Base-by-base conservation (phyloP, 805 yeast species). In the Crinitomyces ghanaensis region DNA sequence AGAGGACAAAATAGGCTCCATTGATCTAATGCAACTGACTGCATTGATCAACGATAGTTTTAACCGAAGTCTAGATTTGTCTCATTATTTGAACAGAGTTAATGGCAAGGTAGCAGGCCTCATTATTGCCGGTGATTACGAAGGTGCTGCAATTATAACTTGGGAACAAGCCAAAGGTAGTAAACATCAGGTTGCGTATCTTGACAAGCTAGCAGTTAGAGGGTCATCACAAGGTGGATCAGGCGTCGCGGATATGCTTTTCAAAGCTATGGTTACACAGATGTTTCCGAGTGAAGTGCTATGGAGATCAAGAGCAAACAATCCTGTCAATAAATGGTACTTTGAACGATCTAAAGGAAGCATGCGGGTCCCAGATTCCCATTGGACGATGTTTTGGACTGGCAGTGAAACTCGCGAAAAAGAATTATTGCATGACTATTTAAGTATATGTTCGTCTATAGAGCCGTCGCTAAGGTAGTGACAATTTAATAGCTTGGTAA, bases 291-390 rank as follows among this genome's bases (percentile, higher is more conserved):
- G 66, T 11, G 91, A 84, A 50, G 54, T 85, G 8, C 59, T 91
- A 2, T 91, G 98, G 98, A 70, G 98, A 48, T 88, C 97, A 1
- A 63, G 94, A 29, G 69, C 68, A 37, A 70, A 60, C 35, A 91
- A 91, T 54, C 95, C 95, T 0, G 95, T 91, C 5, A 91, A 91
- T 60, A 85, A 85, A 50, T 91, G 98, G 98, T 88, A 88, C 52
- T 91, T 88, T 56, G 96, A 91, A 50, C 65, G 98, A 41, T 77
- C 94, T 26, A 60, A 66, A 12, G 94, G 94, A 1, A 75, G 77
- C 18, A 50, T 74, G 19, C 63, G 66, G 32, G 49, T 77, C 12
- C 57, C 62, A 2, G 59, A 59, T 28, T 38, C 56, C 6, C 44
- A 48, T 3, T 66, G 70, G 60, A 53, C 57, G 28, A 44, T 63